Evolutionary conservation across 768 basidiomycete species (phyloP), one percentile per base, ranked within the genome.

Genomic region (Calvatia gigantea): DNA sequence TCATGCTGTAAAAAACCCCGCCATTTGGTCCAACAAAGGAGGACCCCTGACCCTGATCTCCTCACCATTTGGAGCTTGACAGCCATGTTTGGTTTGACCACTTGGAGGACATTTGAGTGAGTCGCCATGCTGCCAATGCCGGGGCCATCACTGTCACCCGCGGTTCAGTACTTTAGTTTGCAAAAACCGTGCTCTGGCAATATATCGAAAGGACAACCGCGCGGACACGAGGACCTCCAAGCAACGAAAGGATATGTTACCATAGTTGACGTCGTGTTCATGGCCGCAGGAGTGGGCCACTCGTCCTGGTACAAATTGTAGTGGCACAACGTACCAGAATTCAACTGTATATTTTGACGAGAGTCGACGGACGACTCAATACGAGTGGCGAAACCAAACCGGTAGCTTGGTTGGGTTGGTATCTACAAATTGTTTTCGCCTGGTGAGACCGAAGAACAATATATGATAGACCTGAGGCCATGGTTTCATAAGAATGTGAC

Each of bases 1-100:
- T 68, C 69, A 27, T 69, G 65, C 49, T 69, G 71, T 31, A 73
- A 66, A 8, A 74, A n/a, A 59, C 31, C 71, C 70, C 25, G 76
- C 73, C 6, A 66, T 64, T 49, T 70, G 73, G 33, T 72, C 73
- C 7, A 61, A 59, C 44, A 71, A 50, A 2, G 65, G 57, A 25
- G 67, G 64, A 60, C 67, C 55, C 35, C 54, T 57, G 11, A 61
- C 44, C 59, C 59, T 57, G 46, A 55, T 52, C 15, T 51, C 17
- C 5, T 33, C 28, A 35, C 6, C 48, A 37, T 27, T 38, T 28
- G 6, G 19, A 41, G n/a, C 25, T 23, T 21, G 41, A 14, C 19
- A 28, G n/a, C 9, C 14, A 15, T 19, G 15, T n/a, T 32, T 14
- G 28, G 8, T 32, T 33, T 42, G 29, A 43, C 8, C n/a, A 43